Conservation (phyloP, 257 asterid genomes). For the Mentha longifolia region DNA sequence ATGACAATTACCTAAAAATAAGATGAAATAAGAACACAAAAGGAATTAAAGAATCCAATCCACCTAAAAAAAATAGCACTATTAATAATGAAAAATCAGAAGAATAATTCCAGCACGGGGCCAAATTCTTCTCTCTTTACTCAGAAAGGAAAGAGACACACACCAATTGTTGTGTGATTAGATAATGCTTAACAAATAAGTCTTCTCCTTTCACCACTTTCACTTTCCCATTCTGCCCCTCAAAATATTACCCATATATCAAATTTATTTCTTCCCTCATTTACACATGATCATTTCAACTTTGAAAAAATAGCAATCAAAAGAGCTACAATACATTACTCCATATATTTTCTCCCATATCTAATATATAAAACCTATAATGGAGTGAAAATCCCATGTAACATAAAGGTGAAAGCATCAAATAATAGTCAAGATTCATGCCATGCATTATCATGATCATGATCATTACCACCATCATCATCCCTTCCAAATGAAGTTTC, state of each 20-base stretch:
- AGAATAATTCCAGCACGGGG: constrained; percentile 9
- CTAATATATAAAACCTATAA: background rate
- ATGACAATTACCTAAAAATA: background rate
- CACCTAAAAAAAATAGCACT: background rate
- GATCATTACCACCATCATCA: constrained; percentile 33
- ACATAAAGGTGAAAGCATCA: constrained; percentile 33
- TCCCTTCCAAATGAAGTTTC: constrained; percentile 58
- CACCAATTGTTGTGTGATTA: background rate
- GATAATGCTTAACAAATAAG: background rate
- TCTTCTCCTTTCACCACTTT: constrained; percentile 11
- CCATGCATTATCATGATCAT: constrained; percentile 31
- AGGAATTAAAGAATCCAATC: too few relatives aligned
- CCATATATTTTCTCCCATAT: background rate
- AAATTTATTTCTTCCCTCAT: background rate
- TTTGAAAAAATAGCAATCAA: background rate
- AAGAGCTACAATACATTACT: constrained; percentile 2
- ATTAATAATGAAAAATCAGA: constrained; percentile 1
- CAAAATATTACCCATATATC: background rate
- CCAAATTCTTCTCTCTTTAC: background rate
- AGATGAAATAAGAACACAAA: background rate
- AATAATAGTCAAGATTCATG: constrained; percentile 38
- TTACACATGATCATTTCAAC: constrained; percentile 26
- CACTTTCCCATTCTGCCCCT: background rate
- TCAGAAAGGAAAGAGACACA: background rate
- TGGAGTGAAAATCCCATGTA: background rate